phyloP scores from a whole-genome alignment of 2,329 filamentous ascomycete genomes.

The Fusarium coicis region DNA sequence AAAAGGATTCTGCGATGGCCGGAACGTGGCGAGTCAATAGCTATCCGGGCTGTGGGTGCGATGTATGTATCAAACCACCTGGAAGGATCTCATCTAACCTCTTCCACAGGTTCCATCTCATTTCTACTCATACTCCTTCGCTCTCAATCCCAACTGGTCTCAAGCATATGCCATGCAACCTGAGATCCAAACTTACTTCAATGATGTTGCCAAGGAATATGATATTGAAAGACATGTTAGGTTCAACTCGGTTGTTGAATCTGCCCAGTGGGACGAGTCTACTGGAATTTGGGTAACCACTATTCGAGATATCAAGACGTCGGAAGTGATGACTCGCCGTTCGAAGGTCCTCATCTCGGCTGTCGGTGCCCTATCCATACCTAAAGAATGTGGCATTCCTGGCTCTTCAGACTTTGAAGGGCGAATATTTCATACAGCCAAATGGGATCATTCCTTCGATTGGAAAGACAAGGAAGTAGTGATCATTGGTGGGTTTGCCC shows the following conservation, averaged over 20 bases:
- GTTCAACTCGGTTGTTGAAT: constrained; percentile 33
- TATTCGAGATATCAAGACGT: constrained; percentile 22
- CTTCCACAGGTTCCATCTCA: constrained; percentile 36
- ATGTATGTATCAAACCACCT: constrained; percentile 15
- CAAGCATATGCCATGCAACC: constrained; percentile 42
- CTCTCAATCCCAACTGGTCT: constrained; percentile 43
- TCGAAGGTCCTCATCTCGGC: constrained; percentile 41
- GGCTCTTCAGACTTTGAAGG: constrained; percentile 37
- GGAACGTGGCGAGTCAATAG: constrained; percentile 44
- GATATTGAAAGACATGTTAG: constrained; percentile 33
- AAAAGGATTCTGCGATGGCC: constrained; percentile 36
- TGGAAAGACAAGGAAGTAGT: constrained; percentile 40
- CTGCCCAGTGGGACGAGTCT: constrained; percentile 36
- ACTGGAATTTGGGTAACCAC: constrained; percentile 34
- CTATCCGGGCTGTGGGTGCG: constrained; percentile 44
- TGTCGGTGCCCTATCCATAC: constrained; percentile 38
- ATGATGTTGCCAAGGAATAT: constrained; percentile 31
- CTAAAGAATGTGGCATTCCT: constrained; percentile 37
- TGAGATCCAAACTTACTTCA: constrained; percentile 43
- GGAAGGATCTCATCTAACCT: rapidly evolving
- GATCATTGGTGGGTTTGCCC: constrained; percentile 27
- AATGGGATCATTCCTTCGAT: constrained; percentile 44
- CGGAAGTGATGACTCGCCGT: neutral
- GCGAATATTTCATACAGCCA: constrained; percentile 39
- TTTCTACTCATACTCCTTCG: constrained; percentile 46